A percentile compares a stretch with the other conserved stretches of the same genome.
Evolutionary conservation across 164 flowering plant species (phyloP).

Genomic region (Vitis riparia): DNA sequence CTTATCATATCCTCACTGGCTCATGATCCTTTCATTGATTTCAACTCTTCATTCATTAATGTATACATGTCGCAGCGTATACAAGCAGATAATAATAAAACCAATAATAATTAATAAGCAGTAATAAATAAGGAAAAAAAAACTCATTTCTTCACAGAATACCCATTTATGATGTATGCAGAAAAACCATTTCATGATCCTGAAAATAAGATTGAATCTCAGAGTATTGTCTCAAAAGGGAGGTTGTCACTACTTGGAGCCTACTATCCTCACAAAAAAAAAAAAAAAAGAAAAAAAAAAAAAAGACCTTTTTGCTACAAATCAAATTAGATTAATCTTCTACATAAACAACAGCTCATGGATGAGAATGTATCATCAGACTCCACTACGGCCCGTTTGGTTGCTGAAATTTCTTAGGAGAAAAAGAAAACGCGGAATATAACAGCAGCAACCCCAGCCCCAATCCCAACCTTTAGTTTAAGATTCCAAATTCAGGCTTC

Average conservation of each 20-base stretch:
- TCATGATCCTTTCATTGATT: no score
- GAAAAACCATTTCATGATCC: background rate
- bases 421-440: background rate
- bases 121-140: no score
- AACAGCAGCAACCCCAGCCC: background rate
- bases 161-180: background rate
- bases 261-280: no score
- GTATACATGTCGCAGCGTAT: background rate
- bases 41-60: background rate
- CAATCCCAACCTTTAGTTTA: background rate
- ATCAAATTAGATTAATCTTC: background rate
- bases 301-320: background rate
- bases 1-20: no score
- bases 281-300: no score
- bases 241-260: background rate
- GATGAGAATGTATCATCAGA: background rate
- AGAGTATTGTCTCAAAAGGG: background rate
- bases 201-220: background rate
- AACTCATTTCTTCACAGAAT: background rate
- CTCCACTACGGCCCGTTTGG: background rate
- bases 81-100: no score
- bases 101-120: no score
- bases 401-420: background rate
- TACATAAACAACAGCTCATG: background rate
- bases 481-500: background rate